Evolutionary conservation across 345 rosid species (phyloP), one percentile per base, ranked within the genome.

Genomic region (Aquilaria sinensis): DNA sequence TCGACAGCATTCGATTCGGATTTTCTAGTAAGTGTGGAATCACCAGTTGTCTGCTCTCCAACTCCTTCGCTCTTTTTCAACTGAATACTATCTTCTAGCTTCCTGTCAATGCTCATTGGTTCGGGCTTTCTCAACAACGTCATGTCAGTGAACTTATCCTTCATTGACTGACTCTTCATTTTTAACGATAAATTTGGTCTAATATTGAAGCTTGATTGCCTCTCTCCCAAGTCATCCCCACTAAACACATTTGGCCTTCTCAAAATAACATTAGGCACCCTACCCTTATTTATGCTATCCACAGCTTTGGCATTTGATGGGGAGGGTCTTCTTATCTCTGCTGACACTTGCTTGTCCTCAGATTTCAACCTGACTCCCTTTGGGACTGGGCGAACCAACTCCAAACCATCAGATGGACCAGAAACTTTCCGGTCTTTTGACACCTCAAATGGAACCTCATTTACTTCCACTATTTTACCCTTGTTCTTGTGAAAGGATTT

Each of bases 91-190:
- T 47, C 69, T 67, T 54, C 53, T 37, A 12, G 53, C 34, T 33
- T 54, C 66, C 16, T 47, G 63, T 53, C 63, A 30, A 55, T 63
- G 15, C 29, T 78, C 50, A 63, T 4, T 13, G 74, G 76, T 62
- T 79, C 83, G 0, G 87, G 96, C 74, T 72, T 86, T 52, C 89
- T 81, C 83, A 86, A 77, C 72, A 89, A 63, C 31, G 84, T 85
- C 90, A 86, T 83, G 51, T 90, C 96, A 77, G 90, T 86, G 67
- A 86, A 88, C 53, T 77, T 81, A 65, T 83, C 95, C n/a, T 76
- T 79, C 5, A 47, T 62, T 49, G 58, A 78, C 59, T 75, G 83
- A 65, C 74, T 82, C 61, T 80, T 77, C 92, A 86, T 76, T 69
- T 70, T 81, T 69, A 85, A 48, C 9, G 90, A 86, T 76, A 90